A percentile compares a stretch with the other conserved stretches of the same genome.
Evolutionary conservation across 805 yeast genomes (phyloP).

Genomic region (Metschnikowia santaceciliae): DNA sequence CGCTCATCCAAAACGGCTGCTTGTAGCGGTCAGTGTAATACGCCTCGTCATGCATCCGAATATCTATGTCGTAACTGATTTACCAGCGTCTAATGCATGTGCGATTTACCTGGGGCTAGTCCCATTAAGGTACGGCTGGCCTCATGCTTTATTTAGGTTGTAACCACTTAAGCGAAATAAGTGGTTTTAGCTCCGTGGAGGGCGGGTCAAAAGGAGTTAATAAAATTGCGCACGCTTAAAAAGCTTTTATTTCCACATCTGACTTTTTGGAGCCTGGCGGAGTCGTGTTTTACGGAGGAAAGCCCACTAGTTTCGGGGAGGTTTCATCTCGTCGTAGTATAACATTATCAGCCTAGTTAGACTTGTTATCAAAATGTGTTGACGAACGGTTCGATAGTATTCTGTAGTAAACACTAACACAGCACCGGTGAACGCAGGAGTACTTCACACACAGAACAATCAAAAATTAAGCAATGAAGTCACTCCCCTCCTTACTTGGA

Average conservation of each 20-base stretch:
- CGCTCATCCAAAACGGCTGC: neutral
- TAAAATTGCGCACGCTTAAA: neutral
- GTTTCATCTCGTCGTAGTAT: no score
- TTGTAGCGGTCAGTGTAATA: neutral
- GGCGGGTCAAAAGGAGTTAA: neutral
- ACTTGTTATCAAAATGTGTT: no score
- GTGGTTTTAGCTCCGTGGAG: no score
- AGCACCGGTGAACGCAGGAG: neutral
- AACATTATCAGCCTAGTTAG: no score
- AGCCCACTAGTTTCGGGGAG: no score
- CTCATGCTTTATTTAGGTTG: neutral
- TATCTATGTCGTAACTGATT: neutral
- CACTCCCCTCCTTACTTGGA: neutral
- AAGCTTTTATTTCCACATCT: neutral
- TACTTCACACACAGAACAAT: neutral
- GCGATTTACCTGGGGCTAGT: neutral
- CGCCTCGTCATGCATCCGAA: neutral
- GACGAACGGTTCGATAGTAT: no score
- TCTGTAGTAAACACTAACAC: no score
- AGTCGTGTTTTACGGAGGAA: no score
- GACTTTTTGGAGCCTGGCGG: no score
- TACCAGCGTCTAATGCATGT: neutral
- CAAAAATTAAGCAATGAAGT: neutral
- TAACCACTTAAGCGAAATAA: no score
- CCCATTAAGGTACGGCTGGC: no score